Evolutionary conservation across 78 protist species (phyloP), one percentile per base, ranked within the genome.

Genomic region (Dictyostelium firmibasis): DNA sequence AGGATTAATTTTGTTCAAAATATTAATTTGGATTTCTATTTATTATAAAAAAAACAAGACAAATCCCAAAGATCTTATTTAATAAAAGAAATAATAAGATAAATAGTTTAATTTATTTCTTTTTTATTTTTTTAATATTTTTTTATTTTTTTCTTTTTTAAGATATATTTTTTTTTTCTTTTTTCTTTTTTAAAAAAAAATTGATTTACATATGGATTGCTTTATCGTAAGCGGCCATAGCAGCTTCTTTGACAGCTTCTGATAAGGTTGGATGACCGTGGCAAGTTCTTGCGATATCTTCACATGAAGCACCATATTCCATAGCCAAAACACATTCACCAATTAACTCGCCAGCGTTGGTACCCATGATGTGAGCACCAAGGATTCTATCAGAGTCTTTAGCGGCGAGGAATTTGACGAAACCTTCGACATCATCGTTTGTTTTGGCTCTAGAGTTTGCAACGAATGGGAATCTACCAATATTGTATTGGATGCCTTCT

Each of bases 241-340:
- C 91, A 29, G 99, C 99, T 93, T 99, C 99, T 96, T 98, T 98
- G 94, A 99, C 82, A 7, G 99, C 99, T 96, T 99, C 99, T 43
- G 96, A 67, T 64, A 98, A 60, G 27, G 99, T 99, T 69, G 99
- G 99, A 97, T 99, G 99, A 10, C 99, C 99, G 82, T 99, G 99
- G 96, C 99, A 99, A 27, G 99, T 97, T 35, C 99, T 91, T 8
- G 97, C 99, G 8, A 99, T 35, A 84, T 99, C 99, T 91, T 98
- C 99, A 33, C 96, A 9, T 14, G 98, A 81, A 1, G 99, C 99
- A 14, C 99, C 99, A 97, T 98, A 98, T 92, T 99, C 99, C 83
- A 99, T 86, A 14, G 98, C 99, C 3, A 99, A 89, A 8, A 95
- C 99, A 9, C 96, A 97, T 95, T 99, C 99, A 69, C 97, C 96